Conservation (phyloP, 352 stramenopile species). For the Phytophthora pistaciae region DNA sequence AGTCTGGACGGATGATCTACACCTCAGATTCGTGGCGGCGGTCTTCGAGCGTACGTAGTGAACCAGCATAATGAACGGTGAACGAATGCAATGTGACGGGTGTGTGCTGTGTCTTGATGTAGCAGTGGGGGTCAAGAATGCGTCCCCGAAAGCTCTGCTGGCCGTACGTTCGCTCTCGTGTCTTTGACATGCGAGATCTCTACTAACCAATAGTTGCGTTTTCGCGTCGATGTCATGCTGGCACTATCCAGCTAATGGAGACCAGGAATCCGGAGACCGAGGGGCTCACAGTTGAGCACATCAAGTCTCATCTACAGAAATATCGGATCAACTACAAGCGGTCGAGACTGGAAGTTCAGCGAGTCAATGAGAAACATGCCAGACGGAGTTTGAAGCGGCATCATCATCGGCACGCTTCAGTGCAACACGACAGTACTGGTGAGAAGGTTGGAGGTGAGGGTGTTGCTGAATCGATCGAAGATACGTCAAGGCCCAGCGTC, state of each 20-base stretch:
- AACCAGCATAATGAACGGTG: background rate
- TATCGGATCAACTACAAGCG: conserved; percentile 35
- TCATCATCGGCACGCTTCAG: conserved; percentile 2
- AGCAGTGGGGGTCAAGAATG: conserved; percentile 34
- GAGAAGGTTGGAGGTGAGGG: background rate
- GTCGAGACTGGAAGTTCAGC: conserved; percentile 20
- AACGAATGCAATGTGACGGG: conserved; percentile 10
- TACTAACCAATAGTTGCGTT: background rate
- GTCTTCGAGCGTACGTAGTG: conserved; percentile 32
- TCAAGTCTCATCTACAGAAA: conserved; percentile 41
- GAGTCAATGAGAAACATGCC: conserved; percentile 19
- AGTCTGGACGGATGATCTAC: conserved; percentile 30
- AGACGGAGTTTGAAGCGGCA: conserved; percentile 23
- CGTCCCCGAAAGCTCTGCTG: conserved; percentile 31
- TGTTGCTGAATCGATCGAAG: background rate
- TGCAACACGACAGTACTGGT: background rate
- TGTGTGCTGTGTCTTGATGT: background rate
- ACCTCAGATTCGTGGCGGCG: conserved; percentile 31
- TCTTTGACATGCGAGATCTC: background rate
- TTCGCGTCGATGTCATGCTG: background rate
- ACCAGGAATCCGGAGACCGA: conserved; percentile 11
- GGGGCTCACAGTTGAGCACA: conserved; percentile 27
- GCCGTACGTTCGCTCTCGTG: conserved; percentile 14
- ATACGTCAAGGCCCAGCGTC: background rate
- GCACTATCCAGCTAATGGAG: conserved; percentile 28